These are phyloP conservation scores for Aspergillus haitiensis DNA, from an alignment of 495 filamentous ascomycete genomes.

Conservation along the genomic window DNA sequence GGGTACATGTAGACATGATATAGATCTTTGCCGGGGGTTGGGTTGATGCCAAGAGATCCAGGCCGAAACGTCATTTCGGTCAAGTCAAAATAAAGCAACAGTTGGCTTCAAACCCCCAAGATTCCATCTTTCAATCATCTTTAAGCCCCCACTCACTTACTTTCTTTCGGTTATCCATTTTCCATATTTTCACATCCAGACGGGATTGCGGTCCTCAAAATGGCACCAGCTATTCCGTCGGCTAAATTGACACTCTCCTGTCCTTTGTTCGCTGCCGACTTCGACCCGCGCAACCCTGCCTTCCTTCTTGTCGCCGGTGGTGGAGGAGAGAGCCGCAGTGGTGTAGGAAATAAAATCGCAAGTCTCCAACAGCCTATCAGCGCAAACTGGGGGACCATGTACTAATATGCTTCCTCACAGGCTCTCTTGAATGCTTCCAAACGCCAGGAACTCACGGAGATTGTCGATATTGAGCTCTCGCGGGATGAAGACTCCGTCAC, in stretches of 20 bases:
- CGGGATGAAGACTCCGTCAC: slow-evolving; percentile 90
- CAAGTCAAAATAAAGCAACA: slow-evolving; percentile 4
- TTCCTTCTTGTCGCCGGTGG: slow-evolving; percentile 86
- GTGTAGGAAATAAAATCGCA: slow-evolving; percentile 89
- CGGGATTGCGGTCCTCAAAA: slow-evolving; percentile 20
- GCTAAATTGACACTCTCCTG: slow-evolving; percentile 75
- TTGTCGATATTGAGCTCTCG: slow-evolving; percentile 77
- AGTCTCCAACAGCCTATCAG: slow-evolving; percentile 28
- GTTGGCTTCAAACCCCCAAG: slow-evolving; percentile 15
- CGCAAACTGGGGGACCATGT: not conserved
- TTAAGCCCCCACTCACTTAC: slow-evolving; percentile 2
- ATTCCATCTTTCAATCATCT: slow-evolving; percentile 21
- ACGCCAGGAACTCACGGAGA: slow-evolving; percentile 61
- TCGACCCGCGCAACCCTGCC: slow-evolving; percentile 75
- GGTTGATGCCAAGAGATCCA: slow-evolving; percentile 38
- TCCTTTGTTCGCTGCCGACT: slow-evolving; percentile 87
- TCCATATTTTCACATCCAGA: not conserved
- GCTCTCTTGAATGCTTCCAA: slow-evolving; percentile 66
- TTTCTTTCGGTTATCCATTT: not conserved
- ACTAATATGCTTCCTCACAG: slow-evolving; percentile 35
- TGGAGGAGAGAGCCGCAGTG: slow-evolving; percentile 80
- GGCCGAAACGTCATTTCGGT: slow-evolving; percentile 28
- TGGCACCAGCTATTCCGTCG: slow-evolving; percentile 56
- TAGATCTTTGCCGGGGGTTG: not conserved
- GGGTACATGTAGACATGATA: not conserved